Conservation (phyloP, 371 early-diverging fungal species). For the Umbelopsis sp. region DNA sequence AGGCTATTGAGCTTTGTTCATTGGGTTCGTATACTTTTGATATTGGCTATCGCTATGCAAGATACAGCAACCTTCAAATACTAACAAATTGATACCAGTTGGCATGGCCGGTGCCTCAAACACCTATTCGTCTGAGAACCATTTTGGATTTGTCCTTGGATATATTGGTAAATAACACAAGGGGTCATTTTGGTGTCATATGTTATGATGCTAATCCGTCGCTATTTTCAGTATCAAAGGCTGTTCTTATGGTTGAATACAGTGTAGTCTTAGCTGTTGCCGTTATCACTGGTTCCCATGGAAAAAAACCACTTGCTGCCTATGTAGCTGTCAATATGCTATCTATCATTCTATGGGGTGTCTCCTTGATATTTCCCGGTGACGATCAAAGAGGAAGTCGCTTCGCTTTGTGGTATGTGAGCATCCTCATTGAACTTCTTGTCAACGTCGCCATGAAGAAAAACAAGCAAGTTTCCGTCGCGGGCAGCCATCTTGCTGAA, state of each 20-base stretch:
- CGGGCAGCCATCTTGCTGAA: constrained; percentile 61
- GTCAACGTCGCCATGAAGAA: constrained; percentile 48
- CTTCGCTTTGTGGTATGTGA: constrained; percentile 53
- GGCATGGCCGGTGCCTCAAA: constrained; percentile 51
- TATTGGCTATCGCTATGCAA: background rate
- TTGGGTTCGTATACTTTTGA: constrained; percentile 28
- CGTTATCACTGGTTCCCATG: constrained; percentile 28
- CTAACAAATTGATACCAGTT: constrained; percentile 21
- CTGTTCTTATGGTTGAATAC: constrained; percentile 43
- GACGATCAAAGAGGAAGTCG: constrained; percentile 28
- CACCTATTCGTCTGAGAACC: constrained; percentile 28
- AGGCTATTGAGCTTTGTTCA: constrained; percentile 49
- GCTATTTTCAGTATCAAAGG: constrained; percentile 42
- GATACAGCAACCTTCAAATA: background rate
- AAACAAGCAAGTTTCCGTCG: constrained; percentile 55
- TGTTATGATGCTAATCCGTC: background rate
- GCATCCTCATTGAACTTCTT: constrained; percentile 48
- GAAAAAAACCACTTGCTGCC: constrained; percentile 31
- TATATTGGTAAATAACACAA: constrained; percentile 40
- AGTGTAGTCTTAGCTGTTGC: constrained; percentile 33
- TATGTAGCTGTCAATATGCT: constrained; percentile 45
- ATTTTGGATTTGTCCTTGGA: constrained; percentile 48
- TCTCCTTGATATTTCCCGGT: constrained; percentile 35
- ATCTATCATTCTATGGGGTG: constrained; percentile 55
- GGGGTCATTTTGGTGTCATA: background rate